Conservation (phyloP, 257 asterid genomes). For the Verbascum thapsus region DNA sequence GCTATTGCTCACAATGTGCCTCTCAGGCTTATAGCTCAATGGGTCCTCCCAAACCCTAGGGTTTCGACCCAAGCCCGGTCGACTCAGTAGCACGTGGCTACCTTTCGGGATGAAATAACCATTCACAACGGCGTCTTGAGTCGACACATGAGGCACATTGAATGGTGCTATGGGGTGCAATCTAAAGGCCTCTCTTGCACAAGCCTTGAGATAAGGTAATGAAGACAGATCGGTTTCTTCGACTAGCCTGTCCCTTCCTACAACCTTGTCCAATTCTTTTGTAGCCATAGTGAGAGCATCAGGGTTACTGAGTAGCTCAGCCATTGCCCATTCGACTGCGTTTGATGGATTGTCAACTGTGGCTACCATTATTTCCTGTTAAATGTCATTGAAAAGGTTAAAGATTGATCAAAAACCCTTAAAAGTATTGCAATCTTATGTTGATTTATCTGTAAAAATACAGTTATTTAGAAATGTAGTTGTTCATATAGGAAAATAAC, state of each 20-base stretch:
- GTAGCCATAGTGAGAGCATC: slow-evolving; percentile 10
- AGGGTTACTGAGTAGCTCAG: slow-evolving; percentile 43
- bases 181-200: slow-evolving; percentile 36
- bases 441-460: too few relatives aligned
- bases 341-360: slow-evolving; percentile 37
- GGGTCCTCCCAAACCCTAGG: slow-evolving; percentile 40
- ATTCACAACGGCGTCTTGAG: slow-evolving; percentile 22
- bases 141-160: slow-evolving; percentile 35
- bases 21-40: slow-evolving; percentile 31
- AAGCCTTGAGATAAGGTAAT: slow-evolving; percentile 35
- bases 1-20: slow-evolving; percentile 15
- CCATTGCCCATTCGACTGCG: slow-evolving; percentile 36
- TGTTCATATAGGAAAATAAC: too few relatives aligned
- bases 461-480: too few relatives aligned
- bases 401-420: too few relatives aligned
- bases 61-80: slow-evolving; percentile 40
- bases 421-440: too few relatives aligned
- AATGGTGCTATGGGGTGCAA: slow-evolving; percentile 35
- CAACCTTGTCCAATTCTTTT: slow-evolving; percentile 29
- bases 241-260: slow-evolving; percentile 31
- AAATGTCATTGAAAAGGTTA: not conserved
- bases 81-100: slow-evolving; percentile 37
- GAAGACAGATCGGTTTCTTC: slow-evolving; percentile 39
- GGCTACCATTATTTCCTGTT: slow-evolving; percentile 35
- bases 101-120: slow-evolving; percentile 42